A percentile compares a stretch with the other conserved stretches of the same genome.
These are phyloP conservation scores for Lavandula angustifolia DNA, from an alignment of 257 asterid species.

Conservation along the genomic window DNA sequence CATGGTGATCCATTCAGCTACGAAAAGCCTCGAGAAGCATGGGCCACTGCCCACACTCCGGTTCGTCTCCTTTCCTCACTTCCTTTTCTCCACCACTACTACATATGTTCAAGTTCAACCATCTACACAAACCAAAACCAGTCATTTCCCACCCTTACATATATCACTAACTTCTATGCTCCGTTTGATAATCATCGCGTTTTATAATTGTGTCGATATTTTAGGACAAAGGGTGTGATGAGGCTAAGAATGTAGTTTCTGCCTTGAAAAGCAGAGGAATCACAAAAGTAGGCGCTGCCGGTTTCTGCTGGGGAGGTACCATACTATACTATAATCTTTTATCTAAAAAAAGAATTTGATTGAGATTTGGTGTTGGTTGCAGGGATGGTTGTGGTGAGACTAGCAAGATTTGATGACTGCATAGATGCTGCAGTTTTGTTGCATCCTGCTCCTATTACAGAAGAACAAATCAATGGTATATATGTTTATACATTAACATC, in stretches of 20 bases:
- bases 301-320: conserved; percentile 87
- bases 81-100: background rate
- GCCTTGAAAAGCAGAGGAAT: conserved; percentile 60
- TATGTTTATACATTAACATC: background rate
- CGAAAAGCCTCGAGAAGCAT: conserved; percentile 36
- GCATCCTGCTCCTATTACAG: conserved; percentile 69
- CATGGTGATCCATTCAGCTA: conserved; percentile 56
- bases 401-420: conserved; percentile 61
- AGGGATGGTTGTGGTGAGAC: conserved; percentile 52
- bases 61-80: conserved; percentile 35
- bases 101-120: no score
- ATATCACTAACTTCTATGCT: background rate
- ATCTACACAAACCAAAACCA: no score
- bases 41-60: conserved; percentile 47
- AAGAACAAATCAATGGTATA: conserved; percentile 61
- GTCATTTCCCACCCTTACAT: no score
- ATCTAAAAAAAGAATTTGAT: background rate
- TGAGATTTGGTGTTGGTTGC: conserved; percentile 9
- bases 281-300: conserved; percentile 60
- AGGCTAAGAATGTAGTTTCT: conserved; percentile 52
- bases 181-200: conserved; percentile 7
- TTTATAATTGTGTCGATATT: conserved; percentile 6
- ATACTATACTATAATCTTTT: background rate
- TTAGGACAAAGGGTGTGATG: conserved; percentile 67
- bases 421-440: conserved; percentile 59